Evolutionary conservation across 2,329 filamentous ascomycete genomes (phyloP), one percentile per base, ranked within the genome.

Genomic region (Hymenoscyphus fructigenus): DNA sequence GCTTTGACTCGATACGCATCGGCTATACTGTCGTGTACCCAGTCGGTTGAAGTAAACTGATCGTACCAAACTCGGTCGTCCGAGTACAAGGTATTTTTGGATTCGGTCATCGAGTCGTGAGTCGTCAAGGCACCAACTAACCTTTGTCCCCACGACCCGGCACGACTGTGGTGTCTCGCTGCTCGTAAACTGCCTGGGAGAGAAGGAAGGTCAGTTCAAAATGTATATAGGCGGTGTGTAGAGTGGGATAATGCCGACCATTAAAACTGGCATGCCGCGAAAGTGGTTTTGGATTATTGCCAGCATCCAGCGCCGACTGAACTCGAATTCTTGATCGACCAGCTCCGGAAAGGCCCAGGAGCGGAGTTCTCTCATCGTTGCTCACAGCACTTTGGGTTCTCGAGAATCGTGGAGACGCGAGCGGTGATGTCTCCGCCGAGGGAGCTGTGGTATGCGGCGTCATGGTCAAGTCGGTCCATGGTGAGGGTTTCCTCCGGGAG

Each of bases 1-100:
- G 88, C 88, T 76, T 96, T 95, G 59, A 96, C 88, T 29, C 95
- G 91, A 72, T 93, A 92, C 10, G 93, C 92, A 78, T 98, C 95
- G 73, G 93, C 92, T 71, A 99, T 97, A 76, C 91, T 93, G 78
- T 99, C 95, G 76, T 97, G 94, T 0, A 99, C 93, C 95, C 95
- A 99, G 77, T 99, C 94, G 63, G 92, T 97, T 6, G 92, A 96
- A 5, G 93, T 97, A 74, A 97, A 97, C 78, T 99, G 95, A 80
- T 99, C 95, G 79, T 98, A 98, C 95, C 95, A 98, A 10, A 96
- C 91, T 66, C 95, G 88, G 71, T 98, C 93, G 74, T 97, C 91
- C 60, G 89, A 81, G 71, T 87, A 89, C 10, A 90, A 78, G 4
- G 87, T 88, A 38, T 83, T 80, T 73, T 88, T 91, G 59, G 88